Evolutionary conservation across 306 rosid species (phyloP).

Genomic region (Inga oerstediana): DNA sequence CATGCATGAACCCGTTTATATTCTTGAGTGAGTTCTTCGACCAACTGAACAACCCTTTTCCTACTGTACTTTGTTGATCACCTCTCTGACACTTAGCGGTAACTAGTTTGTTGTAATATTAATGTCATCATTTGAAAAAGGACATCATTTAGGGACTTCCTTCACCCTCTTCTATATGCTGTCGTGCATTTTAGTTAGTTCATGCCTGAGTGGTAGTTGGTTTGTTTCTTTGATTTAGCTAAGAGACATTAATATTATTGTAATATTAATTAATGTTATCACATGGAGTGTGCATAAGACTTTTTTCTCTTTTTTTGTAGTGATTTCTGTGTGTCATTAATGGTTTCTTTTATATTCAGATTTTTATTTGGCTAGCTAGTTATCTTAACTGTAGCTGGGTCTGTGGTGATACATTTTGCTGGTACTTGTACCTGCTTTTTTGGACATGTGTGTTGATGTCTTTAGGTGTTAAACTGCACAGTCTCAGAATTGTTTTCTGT

Average conservation of each 20-base stretch:
- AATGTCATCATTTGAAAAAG: neutral
- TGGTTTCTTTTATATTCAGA: neutral
- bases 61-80: constrained; percentile 27
- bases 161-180: neutral
- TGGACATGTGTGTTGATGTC: neutral
- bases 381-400: neutral
- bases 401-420: neutral
- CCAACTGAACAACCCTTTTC: constrained; percentile 10
- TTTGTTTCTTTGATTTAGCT: neutral
- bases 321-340: no score
- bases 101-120: constrained; percentile 1
- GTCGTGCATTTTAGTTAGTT: neutral
- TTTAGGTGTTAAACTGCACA: neutral
- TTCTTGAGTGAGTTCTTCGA: constrained; percentile 82
- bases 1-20: constrained; percentile 91
- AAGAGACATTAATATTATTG: no score
- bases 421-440: neutral
- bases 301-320: neutral
- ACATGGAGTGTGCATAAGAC: neutral
- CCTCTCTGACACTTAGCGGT: neutral
- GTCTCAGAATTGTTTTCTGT: neutral
- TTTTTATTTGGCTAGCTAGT: neutral
- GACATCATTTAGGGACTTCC: neutral
- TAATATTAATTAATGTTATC: neutral
- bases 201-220: neutral